Evolutionary conservation across 768 basidiomycete species (phyloP).

Genomic region (Kwoniella europaea): DNA sequence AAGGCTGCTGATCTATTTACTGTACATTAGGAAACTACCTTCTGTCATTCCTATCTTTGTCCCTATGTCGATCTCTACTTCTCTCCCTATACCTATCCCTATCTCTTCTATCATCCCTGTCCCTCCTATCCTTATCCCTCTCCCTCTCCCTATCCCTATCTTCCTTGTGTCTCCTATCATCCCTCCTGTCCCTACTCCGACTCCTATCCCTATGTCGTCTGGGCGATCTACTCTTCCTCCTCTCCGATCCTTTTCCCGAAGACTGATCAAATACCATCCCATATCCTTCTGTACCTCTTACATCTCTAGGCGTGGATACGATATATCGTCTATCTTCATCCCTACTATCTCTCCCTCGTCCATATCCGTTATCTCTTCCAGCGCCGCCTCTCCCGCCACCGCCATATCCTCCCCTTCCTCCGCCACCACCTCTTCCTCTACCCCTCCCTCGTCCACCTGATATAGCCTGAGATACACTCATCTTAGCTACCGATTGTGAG

Average conservation of each 20-base stretch:
- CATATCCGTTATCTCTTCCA: slow-evolving; percentile 61
- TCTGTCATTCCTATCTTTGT: slow-evolving; percentile 16
- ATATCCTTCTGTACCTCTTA: slow-evolving; percentile 22
- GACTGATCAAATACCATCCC: slow-evolving; percentile 27
- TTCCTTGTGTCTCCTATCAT: slow-evolving; percentile 32
- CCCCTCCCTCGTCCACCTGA: slow-evolving; percentile 52
- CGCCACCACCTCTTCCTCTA: slow-evolving; percentile 53
- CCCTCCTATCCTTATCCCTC: slow-evolving; percentile 38
- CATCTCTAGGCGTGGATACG: slow-evolving; percentile 20
- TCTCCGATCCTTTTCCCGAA: not conserved
- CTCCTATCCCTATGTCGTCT: slow-evolving; percentile 24
- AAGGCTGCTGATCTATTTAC: no score
- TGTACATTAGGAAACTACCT: no score
- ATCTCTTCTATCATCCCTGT: slow-evolving; percentile 20
- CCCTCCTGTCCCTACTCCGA: slow-evolving; percentile 29
- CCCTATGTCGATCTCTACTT: slow-evolving; percentile 12
- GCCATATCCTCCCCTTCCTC: slow-evolving; percentile 52
- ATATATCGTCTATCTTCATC: slow-evolving; percentile 11
- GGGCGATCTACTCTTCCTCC: slow-evolving; percentile 10
- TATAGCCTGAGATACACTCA: slow-evolving; percentile 72
- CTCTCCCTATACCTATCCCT: slow-evolving; percentile 22
- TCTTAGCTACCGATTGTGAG: slow-evolving; percentile 91
- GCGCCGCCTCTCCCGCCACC: slow-evolving; percentile 77
- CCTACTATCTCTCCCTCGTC: slow-evolving; percentile 4
- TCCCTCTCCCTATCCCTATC: slow-evolving; percentile 40